phyloP scores from a whole-genome alignment of 345 rosid species.

The Lagerstroemia speciosa region DNA sequence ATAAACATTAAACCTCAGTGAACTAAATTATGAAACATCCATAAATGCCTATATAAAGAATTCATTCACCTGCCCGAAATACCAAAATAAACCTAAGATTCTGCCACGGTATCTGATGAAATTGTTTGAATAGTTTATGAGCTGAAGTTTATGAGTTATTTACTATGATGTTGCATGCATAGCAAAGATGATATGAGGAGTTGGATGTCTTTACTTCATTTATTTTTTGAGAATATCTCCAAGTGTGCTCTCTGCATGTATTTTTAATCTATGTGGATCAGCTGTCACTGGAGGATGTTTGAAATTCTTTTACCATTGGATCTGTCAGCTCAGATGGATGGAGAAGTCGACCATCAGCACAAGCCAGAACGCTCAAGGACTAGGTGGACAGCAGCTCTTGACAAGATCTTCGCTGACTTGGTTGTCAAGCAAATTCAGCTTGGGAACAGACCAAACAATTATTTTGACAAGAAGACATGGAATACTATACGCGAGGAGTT shows the following conservation, averaged over 20 bases:
- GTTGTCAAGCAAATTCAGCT: constrained; percentile 61
- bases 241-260: not conserved
- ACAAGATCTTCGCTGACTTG: constrained; percentile 64
- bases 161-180: not conserved
- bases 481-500: constrained; percentile 52
- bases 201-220: not conserved
- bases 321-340: constrained; percentile 36
- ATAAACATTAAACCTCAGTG: no score
- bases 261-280: not conserved
- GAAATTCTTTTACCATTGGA: not conserved
- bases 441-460: constrained; percentile 59
- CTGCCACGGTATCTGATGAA: no score
- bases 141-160: no score
- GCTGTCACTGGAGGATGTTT: not conserved
- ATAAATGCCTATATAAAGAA: no score
- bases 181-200: not conserved
- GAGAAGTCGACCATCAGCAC: constrained; percentile 31
- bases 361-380: constrained; percentile 62
- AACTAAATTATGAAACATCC: no score
- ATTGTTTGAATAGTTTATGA: no score
- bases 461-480: constrained; percentile 76
- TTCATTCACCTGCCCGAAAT: no score
- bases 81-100: no score
- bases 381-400: constrained; percentile 59
- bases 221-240: not conserved